These are phyloP conservation scores for Cutaneotrichosporon daszewskae DNA, from an alignment of 1,284 basidiomycete species.

Conservation along the genomic window DNA sequence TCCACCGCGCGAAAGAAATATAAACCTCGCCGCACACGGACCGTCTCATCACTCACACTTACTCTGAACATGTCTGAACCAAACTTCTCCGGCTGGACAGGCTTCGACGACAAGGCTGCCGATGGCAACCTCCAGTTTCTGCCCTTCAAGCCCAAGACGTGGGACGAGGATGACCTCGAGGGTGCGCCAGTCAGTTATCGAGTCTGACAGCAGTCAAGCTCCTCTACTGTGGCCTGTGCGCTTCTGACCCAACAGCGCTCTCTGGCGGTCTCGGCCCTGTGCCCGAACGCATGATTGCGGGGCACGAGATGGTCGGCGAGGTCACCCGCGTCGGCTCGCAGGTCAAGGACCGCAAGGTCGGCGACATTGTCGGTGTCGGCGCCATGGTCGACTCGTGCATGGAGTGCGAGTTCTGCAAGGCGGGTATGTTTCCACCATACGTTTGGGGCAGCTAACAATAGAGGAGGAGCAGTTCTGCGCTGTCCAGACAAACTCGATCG, in stretches of 20 bases:
- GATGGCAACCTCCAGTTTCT: slow-evolving; percentile 44
- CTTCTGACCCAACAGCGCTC: slow-evolving; percentile 15
- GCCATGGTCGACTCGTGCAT: slow-evolving; percentile 50
- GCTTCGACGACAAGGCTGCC: slow-evolving; percentile 33
- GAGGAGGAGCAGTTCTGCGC: slow-evolving; percentile 6
- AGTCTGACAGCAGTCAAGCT: slow-evolving; percentile 9
- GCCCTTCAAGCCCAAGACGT: slow-evolving; percentile 42
- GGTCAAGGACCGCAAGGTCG: slow-evolving; percentile 31
- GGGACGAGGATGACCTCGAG: slow-evolving; percentile 46
- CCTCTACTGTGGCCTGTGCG: slow-evolving; percentile 18
- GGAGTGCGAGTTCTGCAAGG: slow-evolving; percentile 47
- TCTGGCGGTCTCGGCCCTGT: slow-evolving; percentile 12
- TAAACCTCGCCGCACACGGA: too few relatives aligned
- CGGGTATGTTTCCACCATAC: too few relatives aligned
- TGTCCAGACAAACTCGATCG: background rate
- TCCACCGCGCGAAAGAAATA: too few relatives aligned
- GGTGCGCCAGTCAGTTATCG: slow-evolving; percentile 19
- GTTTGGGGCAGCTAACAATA: too few relatives aligned
- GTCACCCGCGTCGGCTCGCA: slow-evolving; percentile 25
- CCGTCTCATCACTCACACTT: background rate
- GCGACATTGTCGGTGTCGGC: slow-evolving; percentile 52
- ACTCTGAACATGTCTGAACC: slow-evolving; percentile 4
- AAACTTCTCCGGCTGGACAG: slow-evolving; percentile 41
- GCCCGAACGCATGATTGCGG: slow-evolving; percentile 10
- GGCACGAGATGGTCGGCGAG: slow-evolving; percentile 32